These are phyloP conservation scores for Cryptosporidium sp. DNA, from an alignment of 169 alveolate genomes.

Conservation along the genomic window DNA sequence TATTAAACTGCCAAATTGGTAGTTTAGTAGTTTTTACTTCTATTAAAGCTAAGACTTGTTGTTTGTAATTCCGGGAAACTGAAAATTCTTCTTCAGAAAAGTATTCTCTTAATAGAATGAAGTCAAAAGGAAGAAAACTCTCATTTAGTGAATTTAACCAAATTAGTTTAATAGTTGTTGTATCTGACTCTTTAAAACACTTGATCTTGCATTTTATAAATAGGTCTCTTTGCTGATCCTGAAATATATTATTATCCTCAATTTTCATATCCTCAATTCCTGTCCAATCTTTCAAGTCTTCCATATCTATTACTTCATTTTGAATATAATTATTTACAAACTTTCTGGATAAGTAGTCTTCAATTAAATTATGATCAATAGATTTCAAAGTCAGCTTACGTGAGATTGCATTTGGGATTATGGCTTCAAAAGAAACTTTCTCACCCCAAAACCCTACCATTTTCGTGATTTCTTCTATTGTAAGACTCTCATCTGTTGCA, in stretches of 20 bases:
- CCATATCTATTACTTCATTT: conserved; percentile 10
- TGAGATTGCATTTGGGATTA: conserved; percentile 65
- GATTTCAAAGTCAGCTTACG: conserved; percentile 43
- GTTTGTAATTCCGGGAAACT: background rate
- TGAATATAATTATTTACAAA: conserved; percentile 7
- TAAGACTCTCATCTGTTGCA: background rate
- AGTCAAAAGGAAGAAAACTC: conserved; percentile 58
- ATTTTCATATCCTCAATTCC: conserved; percentile 40
- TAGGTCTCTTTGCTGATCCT: background rate
- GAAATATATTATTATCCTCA: background rate
- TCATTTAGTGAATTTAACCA: conserved; percentile 55
- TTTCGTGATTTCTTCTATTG: conserved; percentile 25
- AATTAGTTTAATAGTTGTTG: conserved; percentile 8
- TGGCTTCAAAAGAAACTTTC: conserved; percentile 54
- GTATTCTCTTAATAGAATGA: conserved; percentile 30
- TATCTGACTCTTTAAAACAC: conserved; percentile 41
- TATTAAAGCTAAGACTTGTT: conserved; percentile 42
- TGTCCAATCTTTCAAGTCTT: background rate
- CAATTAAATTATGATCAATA: conserved; percentile 1
- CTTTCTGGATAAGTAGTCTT: conserved; percentile 32
- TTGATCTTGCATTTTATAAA: conserved; percentile 34
- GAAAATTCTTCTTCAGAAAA: conserved; percentile 1
- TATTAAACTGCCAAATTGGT: conserved; percentile 74
- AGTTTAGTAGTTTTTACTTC: conserved; percentile 70
- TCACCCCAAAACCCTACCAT: conserved; percentile 66